A percentile compares a stretch with the other conserved stretches of the same genome.
phyloP scores from a whole-genome alignment of 345 rosid genomes.

The Eutrema japonicum region DNA sequence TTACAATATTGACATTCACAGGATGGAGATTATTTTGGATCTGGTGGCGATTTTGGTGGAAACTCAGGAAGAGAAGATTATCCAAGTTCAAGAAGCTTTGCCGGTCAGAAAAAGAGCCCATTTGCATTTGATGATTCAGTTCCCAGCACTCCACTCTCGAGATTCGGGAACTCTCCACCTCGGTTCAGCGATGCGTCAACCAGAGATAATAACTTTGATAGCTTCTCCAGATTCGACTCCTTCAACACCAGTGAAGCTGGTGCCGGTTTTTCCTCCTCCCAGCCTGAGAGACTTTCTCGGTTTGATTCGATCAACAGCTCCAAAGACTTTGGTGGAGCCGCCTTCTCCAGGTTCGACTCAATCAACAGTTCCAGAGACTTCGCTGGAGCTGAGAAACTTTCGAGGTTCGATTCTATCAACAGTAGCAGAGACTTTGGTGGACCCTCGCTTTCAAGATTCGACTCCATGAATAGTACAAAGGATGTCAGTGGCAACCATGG shows the following conservation, averaged over 20 bases:
- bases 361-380: constrained; percentile 47
- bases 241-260: constrained; percentile 71
- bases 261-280: constrained; percentile 53
- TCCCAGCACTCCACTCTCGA: constrained; percentile 81
- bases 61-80: constrained; percentile 65
- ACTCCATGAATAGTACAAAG: constrained; percentile 56
- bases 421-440: constrained; percentile 51
- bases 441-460: constrained; percentile 48
- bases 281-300: constrained; percentile 65
- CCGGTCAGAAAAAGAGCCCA: constrained; percentile 58
- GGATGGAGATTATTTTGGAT: constrained; percentile 70
- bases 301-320: constrained; percentile 69
- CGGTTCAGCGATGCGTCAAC: constrained; percentile 73
- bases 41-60: constrained; percentile 59
- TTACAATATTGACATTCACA: constrained; percentile 41
- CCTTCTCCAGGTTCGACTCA: constrained; percentile 51
- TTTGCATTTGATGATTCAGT: constrained; percentile 87
- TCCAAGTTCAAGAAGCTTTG: constrained; percentile 52
- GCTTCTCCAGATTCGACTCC: constrained; percentile 91
- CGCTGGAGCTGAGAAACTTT: constrained; percentile 40
- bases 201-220: constrained; percentile 62
- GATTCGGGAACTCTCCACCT: constrained; percentile 80
- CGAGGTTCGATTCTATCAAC: constrained; percentile 48
- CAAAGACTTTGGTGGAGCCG: constrained; percentile 52
- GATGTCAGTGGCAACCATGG: constrained; percentile 57